phyloP scores from a whole-genome alignment of 768 basidiomycete species.

The Boletus fagicola region DNA sequence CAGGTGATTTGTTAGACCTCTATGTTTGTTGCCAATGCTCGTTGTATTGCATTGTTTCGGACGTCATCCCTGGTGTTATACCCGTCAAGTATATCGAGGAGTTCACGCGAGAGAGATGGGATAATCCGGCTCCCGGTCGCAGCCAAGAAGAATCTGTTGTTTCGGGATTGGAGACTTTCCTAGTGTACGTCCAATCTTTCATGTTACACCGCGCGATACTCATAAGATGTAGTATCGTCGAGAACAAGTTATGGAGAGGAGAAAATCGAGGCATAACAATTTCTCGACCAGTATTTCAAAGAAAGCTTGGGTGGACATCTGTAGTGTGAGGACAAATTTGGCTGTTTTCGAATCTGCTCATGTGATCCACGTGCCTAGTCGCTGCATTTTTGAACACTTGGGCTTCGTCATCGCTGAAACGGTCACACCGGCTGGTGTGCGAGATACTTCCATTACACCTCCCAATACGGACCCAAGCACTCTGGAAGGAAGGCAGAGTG shows the following conservation, averaged over 20 bases:
- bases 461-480: conserved; percentile 51
- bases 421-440: conserved; percentile 23
- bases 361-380: conserved; percentile 27
- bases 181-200: conserved; percentile 48
- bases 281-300: conserved; percentile 51
- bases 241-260: conserved; percentile 73
- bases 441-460: conserved; percentile 49
- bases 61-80: conserved; percentile 71
- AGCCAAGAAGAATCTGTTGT: conserved; percentile 54
- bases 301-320: conserved; percentile 64
- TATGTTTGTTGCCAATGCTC: conserved; percentile 87
- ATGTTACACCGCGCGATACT: background rate
- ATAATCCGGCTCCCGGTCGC: conserved; percentile 57
- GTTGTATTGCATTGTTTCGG: conserved; percentile 66
- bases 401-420: conserved; percentile 36
- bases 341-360: conserved; percentile 10
- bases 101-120: conserved; percentile 57
- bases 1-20: conserved; percentile 65
- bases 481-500: conserved; percentile 47
- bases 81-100: conserved; percentile 60
- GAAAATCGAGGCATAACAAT: conserved; percentile 60
- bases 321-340: conserved; percentile 47
- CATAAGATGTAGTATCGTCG: conserved; percentile 52
- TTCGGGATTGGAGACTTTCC: conserved; percentile 61
- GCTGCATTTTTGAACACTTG: conserved; percentile 40